phyloP scores from a whole-genome alignment of 805 yeast genomes.

The Candida corydali region DNA sequence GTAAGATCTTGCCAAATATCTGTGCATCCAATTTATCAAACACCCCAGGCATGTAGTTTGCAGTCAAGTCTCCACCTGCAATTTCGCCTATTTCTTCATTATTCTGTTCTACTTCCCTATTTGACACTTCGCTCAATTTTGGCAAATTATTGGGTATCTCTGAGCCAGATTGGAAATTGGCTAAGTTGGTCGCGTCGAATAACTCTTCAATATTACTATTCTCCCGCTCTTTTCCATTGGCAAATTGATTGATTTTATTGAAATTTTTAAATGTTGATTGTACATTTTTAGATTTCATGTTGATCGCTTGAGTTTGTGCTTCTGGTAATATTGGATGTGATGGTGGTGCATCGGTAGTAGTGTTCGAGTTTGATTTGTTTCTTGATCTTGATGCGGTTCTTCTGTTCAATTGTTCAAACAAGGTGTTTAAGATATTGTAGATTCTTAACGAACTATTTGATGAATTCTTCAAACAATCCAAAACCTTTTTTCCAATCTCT shows the following conservation, averaged over 20 bases:
- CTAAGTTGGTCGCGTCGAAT: constrained; percentile 8
- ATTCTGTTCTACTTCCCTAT: constrained; percentile 1
- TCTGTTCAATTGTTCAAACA: constrained; percentile 74
- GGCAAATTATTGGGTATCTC: constrained; percentile 1
- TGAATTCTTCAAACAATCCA: constrained; percentile 66
- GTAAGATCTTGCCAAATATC: constrained; percentile 76
- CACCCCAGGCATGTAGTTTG: constrained; percentile 66
- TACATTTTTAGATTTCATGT: constrained; percentile 4
- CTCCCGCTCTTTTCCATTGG: constrained; percentile 21
- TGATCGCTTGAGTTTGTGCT: constrained; percentile 5
- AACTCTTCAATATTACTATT: constrained; percentile 7
- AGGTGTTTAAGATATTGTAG: constrained; percentile 70
- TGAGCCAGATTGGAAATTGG: constrained; percentile 9
- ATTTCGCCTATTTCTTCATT: constrained; percentile 6
- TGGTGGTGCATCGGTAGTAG: background rate
- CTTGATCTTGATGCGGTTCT: constrained; percentile 53
- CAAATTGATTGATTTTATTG: constrained; percentile 24
- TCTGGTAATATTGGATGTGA: constrained; percentile 7
- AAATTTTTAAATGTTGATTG: constrained; percentile 16
- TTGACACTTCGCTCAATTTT: background rate
- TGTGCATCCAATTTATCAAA: constrained; percentile 84
- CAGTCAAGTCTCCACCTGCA: constrained; percentile 3
- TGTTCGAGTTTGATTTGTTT: constrained; percentile 1
- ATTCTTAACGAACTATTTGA: constrained; percentile 79
- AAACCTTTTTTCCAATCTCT: constrained; percentile 72